phyloP scores from a whole-genome alignment of 176 grass and related monocot species.

The Otatea glauca region DNA sequence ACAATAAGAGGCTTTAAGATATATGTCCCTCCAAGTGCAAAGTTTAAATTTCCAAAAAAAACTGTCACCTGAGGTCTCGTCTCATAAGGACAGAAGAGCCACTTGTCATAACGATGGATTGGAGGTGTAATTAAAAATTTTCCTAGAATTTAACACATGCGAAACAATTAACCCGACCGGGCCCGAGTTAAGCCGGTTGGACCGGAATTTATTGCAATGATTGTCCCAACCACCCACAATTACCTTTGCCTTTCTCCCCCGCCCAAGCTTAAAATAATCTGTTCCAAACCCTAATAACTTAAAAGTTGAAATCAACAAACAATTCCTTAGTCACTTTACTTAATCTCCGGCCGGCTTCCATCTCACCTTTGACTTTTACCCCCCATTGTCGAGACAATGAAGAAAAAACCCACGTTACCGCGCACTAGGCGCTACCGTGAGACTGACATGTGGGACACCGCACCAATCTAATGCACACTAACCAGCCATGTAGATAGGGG shows the following conservation, averaged over 20 bases:
- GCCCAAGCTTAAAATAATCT: neutral
- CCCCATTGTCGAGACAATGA: neutral
- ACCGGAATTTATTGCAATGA: constrained; percentile 16
- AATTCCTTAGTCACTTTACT: neutral
- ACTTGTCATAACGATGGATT: neutral
- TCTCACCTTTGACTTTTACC: neutral
- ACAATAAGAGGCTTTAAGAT: neutral
- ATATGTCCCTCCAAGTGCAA: neutral
- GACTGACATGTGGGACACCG: neutral
- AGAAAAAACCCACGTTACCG: neutral
- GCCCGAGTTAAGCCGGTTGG: neutral
- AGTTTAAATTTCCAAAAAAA: neutral
- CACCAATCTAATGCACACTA: neutral
- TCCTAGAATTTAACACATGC: neutral
- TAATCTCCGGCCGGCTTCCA: neutral
- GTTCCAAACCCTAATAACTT: neutral
- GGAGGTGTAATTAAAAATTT: neutral
- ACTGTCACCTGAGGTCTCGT: neutral
- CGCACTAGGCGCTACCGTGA: neutral
- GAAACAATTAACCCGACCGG: neutral
- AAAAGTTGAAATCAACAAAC: neutral
- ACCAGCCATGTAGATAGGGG: neutral
- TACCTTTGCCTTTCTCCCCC: neutral
- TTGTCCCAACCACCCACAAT: neutral
- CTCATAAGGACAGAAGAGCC: neutral